Percentiles rank a stretch among this genome's conserved stretches.
phyloP scores from a whole-genome alignment of 169 alveolate species.

The Plasmodium vinckei region DNA sequence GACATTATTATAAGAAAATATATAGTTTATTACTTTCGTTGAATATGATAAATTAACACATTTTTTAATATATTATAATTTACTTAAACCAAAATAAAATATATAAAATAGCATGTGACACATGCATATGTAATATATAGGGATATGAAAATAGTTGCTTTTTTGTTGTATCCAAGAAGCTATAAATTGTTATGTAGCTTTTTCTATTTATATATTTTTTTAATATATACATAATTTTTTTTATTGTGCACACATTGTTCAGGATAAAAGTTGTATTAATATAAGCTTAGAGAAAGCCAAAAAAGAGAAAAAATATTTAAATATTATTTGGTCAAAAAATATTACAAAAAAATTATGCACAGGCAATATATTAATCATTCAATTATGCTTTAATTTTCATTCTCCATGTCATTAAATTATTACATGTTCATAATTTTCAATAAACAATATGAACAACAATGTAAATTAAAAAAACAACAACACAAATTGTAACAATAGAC shows the following conservation, averaged over 20 bases:
- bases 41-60: neutral
- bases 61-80: neutral
- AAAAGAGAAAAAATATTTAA: slow-evolving; percentile 27
- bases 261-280: slow-evolving; percentile 11
- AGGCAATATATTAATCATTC: neutral
- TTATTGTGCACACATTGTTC: slow-evolving; percentile 37
- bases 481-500: neutral
- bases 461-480: slow-evolving; percentile 4
- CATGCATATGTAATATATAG: neutral
- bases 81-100: neutral
- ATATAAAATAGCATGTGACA: neutral
- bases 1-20: neutral
- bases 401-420: neutral
- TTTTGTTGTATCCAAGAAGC: no score
- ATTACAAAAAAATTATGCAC: slow-evolving; percentile 1
- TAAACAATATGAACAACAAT: slow-evolving; percentile 13
- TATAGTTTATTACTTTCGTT: neutral
- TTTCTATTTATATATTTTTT: slow-evolving; percentile 21
- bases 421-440: slow-evolving; percentile 25
- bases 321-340: neutral
- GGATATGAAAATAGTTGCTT: no score
- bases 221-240: slow-evolving; percentile 15
- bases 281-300: slow-evolving; percentile 4
- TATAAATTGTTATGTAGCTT: neutral
- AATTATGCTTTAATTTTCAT: slow-evolving; percentile 8